Percentiles rank a stretch among this genome's conserved stretches.
phyloP scores from a whole-genome alignment of 495 filamentous ascomycete genomes.

The Trichoderma erinaceum region DNA sequence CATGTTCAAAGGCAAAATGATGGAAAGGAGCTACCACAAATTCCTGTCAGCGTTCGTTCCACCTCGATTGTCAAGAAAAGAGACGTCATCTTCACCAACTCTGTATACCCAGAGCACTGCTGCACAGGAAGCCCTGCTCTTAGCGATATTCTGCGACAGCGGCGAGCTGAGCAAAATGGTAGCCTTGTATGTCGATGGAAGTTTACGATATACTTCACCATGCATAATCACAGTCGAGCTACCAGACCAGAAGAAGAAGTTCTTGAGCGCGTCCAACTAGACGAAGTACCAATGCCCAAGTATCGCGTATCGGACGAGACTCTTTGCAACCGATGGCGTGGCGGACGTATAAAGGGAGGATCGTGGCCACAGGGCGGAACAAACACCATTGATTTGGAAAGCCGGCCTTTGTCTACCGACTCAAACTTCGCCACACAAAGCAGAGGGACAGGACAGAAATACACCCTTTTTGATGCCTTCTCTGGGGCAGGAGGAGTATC shows the following conservation, averaged over 20 bases:
- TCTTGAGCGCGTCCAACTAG: slow-evolving; percentile 22
- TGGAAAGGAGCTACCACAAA: slow-evolving; percentile 34
- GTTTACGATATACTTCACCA: slow-evolving; percentile 24
- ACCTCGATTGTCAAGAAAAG: slow-evolving; percentile 31
- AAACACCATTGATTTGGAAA: slow-evolving; percentile 13
- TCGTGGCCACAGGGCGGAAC: slow-evolving; percentile 19
- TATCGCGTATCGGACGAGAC: slow-evolving; percentile 16
- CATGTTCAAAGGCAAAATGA: slow-evolving; percentile 40
- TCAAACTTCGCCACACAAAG: not conserved
- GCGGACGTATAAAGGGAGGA: slow-evolving; percentile 33
- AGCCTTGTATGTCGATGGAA: slow-evolving; percentile 37
- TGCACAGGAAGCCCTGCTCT: not conserved
- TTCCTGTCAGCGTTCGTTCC: slow-evolving; percentile 37
- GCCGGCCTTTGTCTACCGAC: not conserved
- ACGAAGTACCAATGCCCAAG: slow-evolving; percentile 19
- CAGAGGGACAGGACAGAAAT: slow-evolving; percentile 33
- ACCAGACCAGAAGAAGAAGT: slow-evolving; percentile 29
- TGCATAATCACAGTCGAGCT: slow-evolving; percentile 10
- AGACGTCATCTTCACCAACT: slow-evolving; percentile 48
- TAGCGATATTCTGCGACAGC: not conserved
- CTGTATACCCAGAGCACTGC: slow-evolving; percentile 33
- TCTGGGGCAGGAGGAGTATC: slow-evolving; percentile 75
- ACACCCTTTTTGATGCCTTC: slow-evolving; percentile 66
- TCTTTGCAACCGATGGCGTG: slow-evolving; percentile 33
- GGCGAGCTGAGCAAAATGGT: slow-evolving; percentile 21